Evolutionary conservation across 1,139 yeast species (phyloP).

Genomic region (Entelexis sorbosivorans): DNA sequence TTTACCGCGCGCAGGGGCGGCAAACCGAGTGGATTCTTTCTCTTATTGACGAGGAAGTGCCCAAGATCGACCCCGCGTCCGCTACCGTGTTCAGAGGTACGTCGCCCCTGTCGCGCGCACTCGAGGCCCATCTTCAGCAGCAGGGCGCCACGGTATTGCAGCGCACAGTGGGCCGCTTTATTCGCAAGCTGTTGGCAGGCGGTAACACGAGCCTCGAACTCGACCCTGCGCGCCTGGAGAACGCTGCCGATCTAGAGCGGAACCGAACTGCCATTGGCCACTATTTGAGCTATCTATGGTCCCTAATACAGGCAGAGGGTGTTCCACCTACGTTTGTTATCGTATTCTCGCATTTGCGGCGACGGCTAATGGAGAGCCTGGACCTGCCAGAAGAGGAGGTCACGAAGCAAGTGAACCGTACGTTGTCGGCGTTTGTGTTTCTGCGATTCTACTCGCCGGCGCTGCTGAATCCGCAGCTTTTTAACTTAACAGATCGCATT

Average conservation of each 20-base stretch:
- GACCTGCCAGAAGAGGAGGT: slow-evolving; percentile 13
- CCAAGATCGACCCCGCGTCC: slow-evolving; percentile 21
- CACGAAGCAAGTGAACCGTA: slow-evolving; percentile 32
- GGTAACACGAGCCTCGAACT: slow-evolving; percentile 52
- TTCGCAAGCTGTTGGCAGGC: slow-evolving; percentile 43
- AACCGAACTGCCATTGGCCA: slow-evolving; percentile 45
- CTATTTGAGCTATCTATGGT: slow-evolving; percentile 62
- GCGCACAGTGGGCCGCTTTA: slow-evolving; percentile 58
- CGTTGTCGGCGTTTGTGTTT: slow-evolving; percentile 74
- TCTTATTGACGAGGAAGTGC: slow-evolving; percentile 50
- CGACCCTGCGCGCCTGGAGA: slow-evolving; percentile 45
- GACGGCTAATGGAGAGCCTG: slow-evolving; percentile 11
- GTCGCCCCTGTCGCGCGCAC: slow-evolving; percentile 64
- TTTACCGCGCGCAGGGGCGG: slow-evolving; percentile 33
- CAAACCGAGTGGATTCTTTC: slow-evolving; percentile 62
- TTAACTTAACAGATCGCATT: slow-evolving; percentile 58
- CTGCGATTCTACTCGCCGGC: slow-evolving; percentile 87
- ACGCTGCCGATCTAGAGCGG: slow-evolving; percentile 5
- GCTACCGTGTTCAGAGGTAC: slow-evolving; percentile 76
- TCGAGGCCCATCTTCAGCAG: slow-evolving; percentile 66
- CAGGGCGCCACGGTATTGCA: slow-evolving; percentile 72
- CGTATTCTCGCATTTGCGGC: slow-evolving; percentile 28
- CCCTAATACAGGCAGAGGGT: slow-evolving; percentile 54
- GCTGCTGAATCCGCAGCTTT: slow-evolving; percentile 73
- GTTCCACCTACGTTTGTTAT: slow-evolving; percentile 59